Evolutionary conservation across 148 eudicot species (phyloP), one percentile per base, ranked within the genome.

Genomic region (Drosera capensis): DNA sequence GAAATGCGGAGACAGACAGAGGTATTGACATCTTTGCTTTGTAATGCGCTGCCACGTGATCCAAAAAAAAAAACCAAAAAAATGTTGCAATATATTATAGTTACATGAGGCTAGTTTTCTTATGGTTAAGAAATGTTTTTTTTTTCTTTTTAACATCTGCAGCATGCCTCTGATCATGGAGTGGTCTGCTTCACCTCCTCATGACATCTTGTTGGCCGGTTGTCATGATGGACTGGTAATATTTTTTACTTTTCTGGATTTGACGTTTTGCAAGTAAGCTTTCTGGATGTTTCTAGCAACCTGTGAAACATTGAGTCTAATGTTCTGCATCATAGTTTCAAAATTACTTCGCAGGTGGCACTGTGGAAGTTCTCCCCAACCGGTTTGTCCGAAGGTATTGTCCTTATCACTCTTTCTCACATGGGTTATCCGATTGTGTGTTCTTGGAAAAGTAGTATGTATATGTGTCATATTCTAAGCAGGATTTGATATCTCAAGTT

Each of bases 181-280:
- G 80, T 90, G 97, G 97, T 90, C 97, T 23, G 43, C 77, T 44
- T 71, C 78, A 45, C 57, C 70, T 51, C 93, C 95, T n/a, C 87
- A 80, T 48, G 78, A 84, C 80, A 63, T 78, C 42, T 54, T 90
- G 58, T 59, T 78, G 60, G 86, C 82, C 49, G 97, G 97, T 51
- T 90, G 95, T 66, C 95, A 90, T 53, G 97, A 84, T 49, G 97
- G 97, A 80, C 64, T 68, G 97, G 97, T 88, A 78, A 65, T 53
- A 20, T 29, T 63, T 15, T 20, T 34, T 1, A 34, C 14, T 2
- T 34, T 34, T 15, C 1, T 34, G 38, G 38, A 2, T 34, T 2
- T 34, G 11, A 34, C 14, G 11, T 34, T 34, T 34, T 34, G n/a
- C n/a, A n/a, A n/a, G n/a, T n/a, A n/a, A n/a, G n/a, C n/a, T n/a